Percentiles rank a stretch among this genome's conserved stretches.
These are phyloP conservation scores for Calocybe gangraenosa DNA, from an alignment of 768 basidiomycete species.

Conservation along the genomic window DNA sequence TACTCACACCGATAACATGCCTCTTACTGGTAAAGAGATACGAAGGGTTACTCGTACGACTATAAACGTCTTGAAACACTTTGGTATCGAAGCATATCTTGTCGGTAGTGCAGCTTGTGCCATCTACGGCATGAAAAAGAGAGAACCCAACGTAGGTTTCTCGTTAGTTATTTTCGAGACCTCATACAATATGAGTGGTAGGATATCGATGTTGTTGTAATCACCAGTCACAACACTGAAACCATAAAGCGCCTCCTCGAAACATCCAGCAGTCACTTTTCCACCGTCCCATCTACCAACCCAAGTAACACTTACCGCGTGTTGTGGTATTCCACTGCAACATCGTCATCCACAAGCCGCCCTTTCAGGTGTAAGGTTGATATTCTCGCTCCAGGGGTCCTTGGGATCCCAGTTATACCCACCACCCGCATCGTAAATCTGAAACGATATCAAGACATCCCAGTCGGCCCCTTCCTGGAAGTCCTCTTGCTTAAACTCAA, in stretches of 20 bases:
- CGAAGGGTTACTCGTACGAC: constrained; percentile 23
- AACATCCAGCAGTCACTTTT: constrained; percentile 27
- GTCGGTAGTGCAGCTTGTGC: constrained; percentile 37
- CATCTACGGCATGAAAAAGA: constrained; percentile 29
- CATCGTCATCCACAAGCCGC: background rate
- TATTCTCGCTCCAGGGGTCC: constrained; percentile 29
- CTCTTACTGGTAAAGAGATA: constrained; percentile 17
- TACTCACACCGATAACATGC: no score
- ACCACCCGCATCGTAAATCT: constrained; percentile 15
- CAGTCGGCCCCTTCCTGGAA: constrained; percentile 32
- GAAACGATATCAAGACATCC: constrained; percentile 23
- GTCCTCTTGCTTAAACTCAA: constrained; percentile 38
- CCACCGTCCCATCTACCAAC: constrained; percentile 31
- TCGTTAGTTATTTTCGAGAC: background rate
- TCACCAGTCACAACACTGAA: constrained; percentile 30
- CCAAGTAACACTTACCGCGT: constrained; percentile 37
- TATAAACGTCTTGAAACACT: constrained; percentile 17
- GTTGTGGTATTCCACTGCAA: constrained; percentile 31
- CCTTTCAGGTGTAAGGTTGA: constrained; percentile 31
- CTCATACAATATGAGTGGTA: constrained; percentile 16
- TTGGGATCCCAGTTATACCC: constrained; percentile 33
- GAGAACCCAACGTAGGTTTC: constrained; percentile 31
- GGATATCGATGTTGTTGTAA: constrained; percentile 46
- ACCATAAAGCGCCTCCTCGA: constrained; percentile 35
- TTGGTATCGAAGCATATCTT: constrained; percentile 29